Evolutionary conservation across 2,329 filamentous ascomycete species (phyloP), one percentile per base, ranked within the genome.

Genomic region (Sporothrix phasma): DNA sequence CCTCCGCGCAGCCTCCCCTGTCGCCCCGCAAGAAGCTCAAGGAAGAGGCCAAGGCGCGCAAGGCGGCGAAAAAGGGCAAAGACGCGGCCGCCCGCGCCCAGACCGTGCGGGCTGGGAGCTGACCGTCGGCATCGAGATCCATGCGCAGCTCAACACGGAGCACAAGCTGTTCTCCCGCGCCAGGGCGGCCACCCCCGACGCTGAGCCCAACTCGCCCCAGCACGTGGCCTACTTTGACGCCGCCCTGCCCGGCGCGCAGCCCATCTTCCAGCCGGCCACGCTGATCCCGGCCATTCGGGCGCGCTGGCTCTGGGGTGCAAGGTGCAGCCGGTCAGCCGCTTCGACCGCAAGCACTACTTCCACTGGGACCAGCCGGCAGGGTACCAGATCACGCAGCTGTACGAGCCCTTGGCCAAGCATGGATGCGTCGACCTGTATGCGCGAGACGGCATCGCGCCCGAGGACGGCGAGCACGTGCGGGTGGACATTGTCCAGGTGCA

Each of bases 341-440:
- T 97, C 76, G 94, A 99, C 75, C 83, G 94, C 68, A 99, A 99
- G 74, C 94, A 99, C 75, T 99, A 99, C 76, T 97, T 99, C 76
- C 96, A 97, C 79, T 96, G 94, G 84, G 94, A 99, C 74, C 94
- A 99, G 75, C 94, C 94, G 0, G 84, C 90, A 0, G 94, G 94
- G 0, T 99, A 99, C 75, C 94, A 99, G 75, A 96, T 99, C 67
- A 99, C 94, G 1, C 94, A 99, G 73, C 97, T 93, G 77, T 97
- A 97, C 74, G 78, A 85, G 65, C 85, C 86, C 0, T 85, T 88
- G 69, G 86, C 86, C 1, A 84, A 80, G 66, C 80, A 91, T 70
- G 94, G 94, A 1, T 76, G 79, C 45, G 79, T 97, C n/a, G 82
- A 80, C 0, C 79, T 99, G 5, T 83, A 82, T 45, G 76, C 84